phyloP scores from a whole-genome alignment of 73 alveolate genomes.

The Paramecium sonneborni region DNA sequence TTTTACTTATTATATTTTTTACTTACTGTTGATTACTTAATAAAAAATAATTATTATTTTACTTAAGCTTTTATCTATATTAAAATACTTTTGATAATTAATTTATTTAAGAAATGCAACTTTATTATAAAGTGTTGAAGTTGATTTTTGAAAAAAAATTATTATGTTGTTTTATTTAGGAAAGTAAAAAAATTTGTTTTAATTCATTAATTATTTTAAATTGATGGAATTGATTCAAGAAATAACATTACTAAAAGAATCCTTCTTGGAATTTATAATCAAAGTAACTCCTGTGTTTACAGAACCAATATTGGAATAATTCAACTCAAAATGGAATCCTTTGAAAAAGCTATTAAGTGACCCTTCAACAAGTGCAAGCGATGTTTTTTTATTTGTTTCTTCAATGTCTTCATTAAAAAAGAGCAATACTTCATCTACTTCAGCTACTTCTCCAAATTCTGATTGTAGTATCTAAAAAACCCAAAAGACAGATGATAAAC shows the following conservation, averaged over 20 bases:
- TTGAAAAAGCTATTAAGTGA: not conserved
- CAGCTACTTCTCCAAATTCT: constrained; percentile 2
- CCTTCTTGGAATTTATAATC: constrained; percentile 27
- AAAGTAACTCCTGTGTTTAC: constrained; percentile 28
- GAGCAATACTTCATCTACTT: constrained; percentile 36
- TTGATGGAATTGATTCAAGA: not conserved
- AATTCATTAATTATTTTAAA: not conserved
- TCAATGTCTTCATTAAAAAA: constrained; percentile 7
- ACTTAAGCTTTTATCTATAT: no score
- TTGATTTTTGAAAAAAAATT: not conserved
- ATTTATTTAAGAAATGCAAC: not conserved
- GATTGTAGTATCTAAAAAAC: not conserved
- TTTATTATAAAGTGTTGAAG: not conserved
- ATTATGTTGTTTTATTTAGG: not conserved
- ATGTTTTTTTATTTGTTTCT: not conserved
- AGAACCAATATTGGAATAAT: not conserved
- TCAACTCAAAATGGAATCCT: constrained; percentile 4
- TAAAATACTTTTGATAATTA: no score
- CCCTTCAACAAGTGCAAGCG: not conserved
- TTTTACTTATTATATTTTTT: no score
- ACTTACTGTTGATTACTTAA: no score
- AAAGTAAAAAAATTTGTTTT: not conserved
- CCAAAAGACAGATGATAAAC: not conserved
- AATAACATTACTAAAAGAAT: not conserved
- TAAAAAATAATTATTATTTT: no score